Evolutionary conservation across 2,329 filamentous ascomycete species (phyloP), one percentile per base, ranked within the genome.

Genomic region (Huntiella savannae): DNA sequence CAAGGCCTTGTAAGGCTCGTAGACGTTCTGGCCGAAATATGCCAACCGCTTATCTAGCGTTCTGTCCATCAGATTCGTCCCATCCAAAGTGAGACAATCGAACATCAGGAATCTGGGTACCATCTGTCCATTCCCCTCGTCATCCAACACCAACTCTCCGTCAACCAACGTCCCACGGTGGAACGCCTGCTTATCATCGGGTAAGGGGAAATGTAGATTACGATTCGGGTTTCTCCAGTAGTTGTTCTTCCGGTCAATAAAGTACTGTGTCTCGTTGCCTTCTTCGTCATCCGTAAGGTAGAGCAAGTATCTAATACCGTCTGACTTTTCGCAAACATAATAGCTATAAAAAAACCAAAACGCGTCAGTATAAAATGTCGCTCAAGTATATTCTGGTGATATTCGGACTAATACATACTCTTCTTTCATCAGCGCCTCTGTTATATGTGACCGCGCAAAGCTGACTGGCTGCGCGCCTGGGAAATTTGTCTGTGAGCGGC

Each of bases 191-290:
- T 73, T 70, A 53, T 82, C 71, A 38, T 72, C 66, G 34, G 74
- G 74, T 16, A 80, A 66, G 0, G 91, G 91, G 54, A 96, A 87
- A 60, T 93, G 85, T 17, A 96, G 70, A 48, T 66, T 71, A 45
- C 66, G 66, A 51, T 72, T 69, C 28, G 74, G 72, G 50, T 96
- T 75, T 57, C 73, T 85, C 73, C 88, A 94, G 67, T 91, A 98
- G 60, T 96, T 86, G 64, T 98, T 96, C 64, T 87, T 93, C 58
- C 91, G 85, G 64, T 98, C 88, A 63, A 98, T 94, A 48, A 98
- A 71, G 65, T 94, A 95, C 58, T 91, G 82, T 17, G 79, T 72
- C 59, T 92, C 85, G 42, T 58, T 53, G 46, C 65, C 66, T 4
- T 65, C 59, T 37, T 77, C 70, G 57, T 80, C 79, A 5, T 67